Base-by-base conservation (phyloP, 2,329 filamentous ascomycete genomes). In the Cladobotryum protrusum region DNA sequence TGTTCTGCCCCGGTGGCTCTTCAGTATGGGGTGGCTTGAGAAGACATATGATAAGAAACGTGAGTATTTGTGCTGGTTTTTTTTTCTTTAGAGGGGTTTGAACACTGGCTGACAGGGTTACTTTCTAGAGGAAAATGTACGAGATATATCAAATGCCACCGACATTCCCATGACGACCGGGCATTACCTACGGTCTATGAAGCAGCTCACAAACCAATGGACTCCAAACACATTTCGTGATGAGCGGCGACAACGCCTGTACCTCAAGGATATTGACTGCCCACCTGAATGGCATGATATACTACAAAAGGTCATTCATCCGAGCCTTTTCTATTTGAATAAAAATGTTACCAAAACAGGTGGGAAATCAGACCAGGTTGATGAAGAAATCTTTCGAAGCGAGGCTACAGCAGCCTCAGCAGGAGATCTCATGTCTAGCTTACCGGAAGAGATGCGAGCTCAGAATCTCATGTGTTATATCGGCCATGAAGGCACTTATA, bases 381-480 rank as follows among this genome's bases (percentile, higher is more conserved):
- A 67, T 15, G 64, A 67, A 47, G 64, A 67, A 47, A 54, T 67
- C 3, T 75, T 76, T 34, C 72, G 75, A 45, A 67, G 75, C 37
- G 77, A 78, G 40, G 73, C 68, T n/a, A 77, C 77, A 0, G 77
- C 84, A 45, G 87, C 85, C 2, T 80, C 83, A 42, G 86, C 90
- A 2, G 92, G 92, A 6, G 93, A 99, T 63, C 71, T 99, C 33
- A 99, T 99, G 93, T 95, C 90, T 64, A 91, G 87, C 59, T 76
- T 99, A 4, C 89, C 90, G 1, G 72, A 78, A 40, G 81, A 86
- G 39, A 96, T 96, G 89, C 85, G 90, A 44, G 93, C 93, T 1
- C 85, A 96, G 63, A 99, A 99, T 56, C 76, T 99, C 58, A 96
- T 96, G 93, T 97, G 92, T 66, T 99, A 99, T 61, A 86, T 97